Evolutionary conservation across 164 flowering plant genomes (phyloP).

Genomic region (grape (Vitis vinifera)): DNA sequence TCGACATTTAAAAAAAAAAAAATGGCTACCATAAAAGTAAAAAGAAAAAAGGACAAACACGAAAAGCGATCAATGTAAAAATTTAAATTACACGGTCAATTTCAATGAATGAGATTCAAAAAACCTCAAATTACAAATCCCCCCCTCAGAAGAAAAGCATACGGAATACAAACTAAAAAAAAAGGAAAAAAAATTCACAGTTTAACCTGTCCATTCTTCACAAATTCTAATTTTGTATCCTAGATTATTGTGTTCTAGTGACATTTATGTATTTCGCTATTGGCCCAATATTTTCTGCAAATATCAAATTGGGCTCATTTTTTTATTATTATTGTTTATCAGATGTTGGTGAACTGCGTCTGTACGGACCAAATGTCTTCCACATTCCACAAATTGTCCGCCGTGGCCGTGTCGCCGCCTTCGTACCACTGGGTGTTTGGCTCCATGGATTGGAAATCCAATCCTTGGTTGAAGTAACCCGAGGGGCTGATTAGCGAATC

Average conservation of each 20-base stretch:
- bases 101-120: conserved; percentile 26
- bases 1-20: conserved; percentile 2
- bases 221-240: conserved; percentile 11
- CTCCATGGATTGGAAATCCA: conserved; percentile 38
- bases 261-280: conserved; percentile 1
- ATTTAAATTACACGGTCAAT: conserved; percentile 1
- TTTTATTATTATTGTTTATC: not conserved
- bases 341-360: conserved; percentile 39
- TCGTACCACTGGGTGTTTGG: conserved; percentile 31
- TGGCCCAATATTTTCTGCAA: not conserved
- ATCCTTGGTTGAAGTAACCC: conserved; percentile 37
- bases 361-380: conserved; percentile 63
- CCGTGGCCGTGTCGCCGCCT: conserved; percentile 34
- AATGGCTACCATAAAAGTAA: not conserved
- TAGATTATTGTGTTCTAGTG: conserved; percentile 4
- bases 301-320: not conserved
- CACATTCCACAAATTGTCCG: conserved; percentile 60
- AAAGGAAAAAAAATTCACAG: conserved; percentile 18
- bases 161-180: not conserved
- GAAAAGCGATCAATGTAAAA: no score
- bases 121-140: conserved; percentile 21
- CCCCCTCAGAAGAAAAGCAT: conserved; percentile 1
- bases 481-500: conserved; percentile 43
- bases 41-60: not conserved
- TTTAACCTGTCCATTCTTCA: conserved; percentile 16